These are phyloP conservation scores for Termitomyces sp. DNA, from an alignment of 768 basidiomycete species.

Conservation along the genomic window DNA sequence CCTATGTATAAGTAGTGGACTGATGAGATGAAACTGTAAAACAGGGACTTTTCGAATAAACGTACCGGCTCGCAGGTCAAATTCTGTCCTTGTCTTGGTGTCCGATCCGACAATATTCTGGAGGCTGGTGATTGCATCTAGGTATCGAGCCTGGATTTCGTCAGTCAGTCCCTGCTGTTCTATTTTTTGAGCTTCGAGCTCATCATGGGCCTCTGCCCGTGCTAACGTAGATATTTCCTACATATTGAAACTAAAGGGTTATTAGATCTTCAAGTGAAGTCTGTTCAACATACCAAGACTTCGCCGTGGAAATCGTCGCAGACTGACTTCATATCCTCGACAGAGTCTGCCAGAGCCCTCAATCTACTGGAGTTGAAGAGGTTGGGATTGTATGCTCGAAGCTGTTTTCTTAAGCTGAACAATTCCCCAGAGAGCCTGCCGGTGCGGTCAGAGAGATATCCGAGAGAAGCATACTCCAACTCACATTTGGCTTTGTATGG, in stretches of 20 bases:
- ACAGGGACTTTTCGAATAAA: too few relatives aligned
- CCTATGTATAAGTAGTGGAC: too few relatives aligned
- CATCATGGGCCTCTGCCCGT: background rate
- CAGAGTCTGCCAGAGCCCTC: background rate
- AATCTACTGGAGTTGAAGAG: background rate
- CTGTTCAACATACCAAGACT: background rate
- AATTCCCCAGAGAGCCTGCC: background rate
- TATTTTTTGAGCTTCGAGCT: background rate
- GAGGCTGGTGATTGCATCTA: background rate
- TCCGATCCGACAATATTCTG: background rate
- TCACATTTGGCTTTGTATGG: background rate
- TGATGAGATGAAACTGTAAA: too few relatives aligned
- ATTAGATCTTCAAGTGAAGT: background rate
- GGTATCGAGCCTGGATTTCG: background rate
- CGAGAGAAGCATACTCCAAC: background rate
- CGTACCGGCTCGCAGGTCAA: too few relatives aligned
- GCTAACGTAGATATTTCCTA: background rate
- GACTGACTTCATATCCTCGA: background rate
- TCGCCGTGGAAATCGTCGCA: background rate
- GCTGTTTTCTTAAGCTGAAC: background rate
- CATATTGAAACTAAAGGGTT: background rate
- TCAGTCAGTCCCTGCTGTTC: background rate
- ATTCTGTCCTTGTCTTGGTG: too few relatives aligned
- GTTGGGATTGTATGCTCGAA: background rate
- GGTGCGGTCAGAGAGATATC: background rate